Conservation (phyloP, 1,139 yeast genomes). For the Sugiyamaella castrensis region DNA sequence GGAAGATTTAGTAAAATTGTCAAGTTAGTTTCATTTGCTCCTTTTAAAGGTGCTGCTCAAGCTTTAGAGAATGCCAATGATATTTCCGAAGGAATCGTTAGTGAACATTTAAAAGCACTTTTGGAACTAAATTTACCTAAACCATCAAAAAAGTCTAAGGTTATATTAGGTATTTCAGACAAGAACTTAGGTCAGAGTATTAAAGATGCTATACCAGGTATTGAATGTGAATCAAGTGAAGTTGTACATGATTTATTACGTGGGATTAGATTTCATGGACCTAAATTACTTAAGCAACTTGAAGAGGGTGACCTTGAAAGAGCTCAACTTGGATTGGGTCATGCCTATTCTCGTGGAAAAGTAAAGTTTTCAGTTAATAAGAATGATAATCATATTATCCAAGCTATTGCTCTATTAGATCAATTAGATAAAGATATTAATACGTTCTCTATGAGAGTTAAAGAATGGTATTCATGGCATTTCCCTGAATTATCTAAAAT, state of each 20-base stretch:
- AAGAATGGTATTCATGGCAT: constrained; percentile 99
- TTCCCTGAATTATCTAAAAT: constrained; percentile 98
- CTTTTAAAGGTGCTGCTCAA: constrained; percentile 98
- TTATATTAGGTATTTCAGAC: constrained; percentile 84
- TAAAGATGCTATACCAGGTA: constrained; percentile 81
- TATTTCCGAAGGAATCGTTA: constrained; percentile 93
- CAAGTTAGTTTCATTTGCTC: constrained; percentile 93
- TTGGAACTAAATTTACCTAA: constrained; percentile 91
- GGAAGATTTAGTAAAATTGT: constrained; percentile 88
- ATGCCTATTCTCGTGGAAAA: constrained; percentile 97
- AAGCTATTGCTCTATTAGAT: constrained; percentile 95
- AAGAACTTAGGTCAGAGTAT: constrained; percentile 95
- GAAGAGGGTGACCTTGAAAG: constrained; percentile 95
- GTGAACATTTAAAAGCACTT: constrained; percentile 85
- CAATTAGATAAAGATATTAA: constrained; percentile 96
- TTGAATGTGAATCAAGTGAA: constrained; percentile 89
- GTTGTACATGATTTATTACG: constrained; percentile 92
- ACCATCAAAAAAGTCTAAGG: constrained; percentile 58
- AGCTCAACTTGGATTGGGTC: constrained; percentile 98
- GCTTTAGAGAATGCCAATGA: constrained; percentile 98
- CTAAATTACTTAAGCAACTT: constrained; percentile 83
- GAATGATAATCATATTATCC: constrained; percentile 97
- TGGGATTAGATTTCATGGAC: constrained; percentile 90
- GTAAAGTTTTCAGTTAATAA: constrained; percentile 98
- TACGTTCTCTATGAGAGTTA: constrained; percentile 97